Evolutionary conservation across 805 yeast genomes (phyloP), one percentile per base, ranked within the genome.

Genomic region (Cyberlindnera misumaiensis): DNA sequence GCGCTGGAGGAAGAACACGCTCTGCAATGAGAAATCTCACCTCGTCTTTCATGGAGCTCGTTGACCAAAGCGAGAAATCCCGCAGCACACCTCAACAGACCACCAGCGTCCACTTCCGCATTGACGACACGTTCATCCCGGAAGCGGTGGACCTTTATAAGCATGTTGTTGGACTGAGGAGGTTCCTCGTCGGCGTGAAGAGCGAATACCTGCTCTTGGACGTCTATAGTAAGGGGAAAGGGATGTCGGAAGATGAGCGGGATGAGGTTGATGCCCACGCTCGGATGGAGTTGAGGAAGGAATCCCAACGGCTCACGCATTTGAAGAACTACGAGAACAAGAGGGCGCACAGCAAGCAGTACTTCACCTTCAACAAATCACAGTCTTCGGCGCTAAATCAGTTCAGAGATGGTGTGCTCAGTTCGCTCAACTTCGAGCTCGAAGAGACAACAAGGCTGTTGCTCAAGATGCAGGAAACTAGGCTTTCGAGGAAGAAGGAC

Each of bases 211-310:
- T 56, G 18, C 36, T 51, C 8, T 43, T 48, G 5, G 48, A 47
- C n/a, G 22, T 35, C 6, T 38, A 40, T 3, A 39, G 40, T 15
- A 43, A 34, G 49, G 34, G 37, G 36, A 33, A 54, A 37, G 36
- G 37, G 39, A 62, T 74, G 54, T 49, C 68, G 18, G 65, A 67
- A 24, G 64, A 59, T 9, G 80, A 76, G 29, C 73, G 76, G 48
- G 75, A 75, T 43, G 65, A 67, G 28, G 65, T 78, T 16, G 83
- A 77, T 46, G 70, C 74, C 34, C 77, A 75, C 41, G 64, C 75
- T 31, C 67, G 75, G 40, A 49, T 68, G 17, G 72, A 74, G 50
- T 48, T 77, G 33, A 79, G 74, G 46, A 67, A 68, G 40, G 62
- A 74, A 45, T 68, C 68, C 43, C 73, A 72, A 41, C 70, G 75